Base-by-base conservation (phyloP, 441 rosid genomes). In the California macrophylla region DNA sequence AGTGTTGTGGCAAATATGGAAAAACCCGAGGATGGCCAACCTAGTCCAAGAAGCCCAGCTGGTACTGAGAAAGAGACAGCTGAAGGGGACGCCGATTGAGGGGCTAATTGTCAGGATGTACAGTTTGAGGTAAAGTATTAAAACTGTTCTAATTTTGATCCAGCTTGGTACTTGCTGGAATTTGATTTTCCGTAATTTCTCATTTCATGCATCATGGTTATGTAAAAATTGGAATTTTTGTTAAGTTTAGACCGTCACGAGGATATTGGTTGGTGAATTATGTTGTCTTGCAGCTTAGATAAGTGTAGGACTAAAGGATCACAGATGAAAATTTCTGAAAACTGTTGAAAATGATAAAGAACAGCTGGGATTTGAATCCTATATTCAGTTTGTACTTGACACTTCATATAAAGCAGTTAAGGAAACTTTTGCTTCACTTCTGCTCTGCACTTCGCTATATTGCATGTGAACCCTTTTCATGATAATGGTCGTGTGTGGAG, bases 101-200 rank as follows among this genome's bases (percentile, higher is more conserved):
- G 72, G 76, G 69, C 74, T 71, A 21, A 76, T 74, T 67, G 71
- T 67, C 30, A 69, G 82, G 73, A 67, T 74, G 93, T 88, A 86
- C 86, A 85, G 88, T n/a, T 70, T 77, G 86, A 85, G 89, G 86
- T 83, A 82, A 85, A 75, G 42, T 73, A 74, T 67, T 71, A 60
- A 72, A 72, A 69, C 72, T 68, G 20, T 77, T 70, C 71, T 70
- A 72, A 73, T 75, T 80, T 21, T 56, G 66, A 61, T 64, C 69
- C 36, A 74, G 52, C 38, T 30, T 50, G 64, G 75, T 65, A 64
- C 45, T 65, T 66, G 60, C 75, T 69, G 74, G 71, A 80, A 72
- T 76, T 72, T 74, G 66, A 16, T 80, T 77, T 78, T 63, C 52
- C 66, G 7, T 58, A 68, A 71, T 54, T 72, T 69, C 26, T 23